Conservation (phyloP, 257 asterid genomes). For the Marsdenia floribunda region DNA sequence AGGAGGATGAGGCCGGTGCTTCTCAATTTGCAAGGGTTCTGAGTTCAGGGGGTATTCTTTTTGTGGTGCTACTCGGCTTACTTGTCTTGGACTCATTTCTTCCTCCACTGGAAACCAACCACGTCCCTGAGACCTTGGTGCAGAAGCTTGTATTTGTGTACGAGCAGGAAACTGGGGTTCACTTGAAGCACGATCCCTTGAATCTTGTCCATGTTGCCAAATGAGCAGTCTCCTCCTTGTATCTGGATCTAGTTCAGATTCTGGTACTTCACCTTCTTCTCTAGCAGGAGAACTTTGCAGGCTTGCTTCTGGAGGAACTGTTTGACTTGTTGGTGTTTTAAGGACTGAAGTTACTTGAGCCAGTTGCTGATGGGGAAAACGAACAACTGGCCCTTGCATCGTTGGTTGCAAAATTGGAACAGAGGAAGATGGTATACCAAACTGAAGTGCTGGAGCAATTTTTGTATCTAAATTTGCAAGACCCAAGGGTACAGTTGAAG, state of each 20-base stretch:
- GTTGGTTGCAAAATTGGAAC: conserved; percentile 45
- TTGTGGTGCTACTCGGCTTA: conserved; percentile 44
- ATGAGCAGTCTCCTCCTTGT: conserved; percentile 95
- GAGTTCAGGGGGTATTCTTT: conserved; percentile 51
- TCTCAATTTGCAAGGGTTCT: conserved; percentile 58
- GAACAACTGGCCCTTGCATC: conserved; percentile 43
- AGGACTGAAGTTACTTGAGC: conserved; percentile 51
- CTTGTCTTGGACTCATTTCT: conserved; percentile 63
- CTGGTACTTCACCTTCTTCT: conserved; percentile 99
- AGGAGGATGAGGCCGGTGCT: conserved; percentile 50
- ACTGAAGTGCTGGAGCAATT: conserved; percentile 45
- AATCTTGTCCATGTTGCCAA: conserved; percentile 95
- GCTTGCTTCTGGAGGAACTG: conserved; percentile 48
- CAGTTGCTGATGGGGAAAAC: conserved; percentile 59
- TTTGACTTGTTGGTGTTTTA: conserved; percentile 49
- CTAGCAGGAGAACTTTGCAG: conserved; percentile 80
- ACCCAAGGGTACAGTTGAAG: conserved; percentile 53
- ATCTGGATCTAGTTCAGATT: conserved; percentile 97
- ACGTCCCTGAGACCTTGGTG: conserved; percentile 59
- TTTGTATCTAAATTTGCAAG: conserved; percentile 54
- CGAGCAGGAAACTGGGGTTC: conserved; percentile 66
- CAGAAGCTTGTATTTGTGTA: conserved; percentile 57
- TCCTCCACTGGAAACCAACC: conserved; percentile 88
- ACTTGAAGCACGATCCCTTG: conserved; percentile 66
- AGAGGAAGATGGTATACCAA: conserved; percentile 47